Evolutionary conservation across 495 filamentous ascomycete species (phyloP).

Genomic region (Filosporella fistucella): DNA sequence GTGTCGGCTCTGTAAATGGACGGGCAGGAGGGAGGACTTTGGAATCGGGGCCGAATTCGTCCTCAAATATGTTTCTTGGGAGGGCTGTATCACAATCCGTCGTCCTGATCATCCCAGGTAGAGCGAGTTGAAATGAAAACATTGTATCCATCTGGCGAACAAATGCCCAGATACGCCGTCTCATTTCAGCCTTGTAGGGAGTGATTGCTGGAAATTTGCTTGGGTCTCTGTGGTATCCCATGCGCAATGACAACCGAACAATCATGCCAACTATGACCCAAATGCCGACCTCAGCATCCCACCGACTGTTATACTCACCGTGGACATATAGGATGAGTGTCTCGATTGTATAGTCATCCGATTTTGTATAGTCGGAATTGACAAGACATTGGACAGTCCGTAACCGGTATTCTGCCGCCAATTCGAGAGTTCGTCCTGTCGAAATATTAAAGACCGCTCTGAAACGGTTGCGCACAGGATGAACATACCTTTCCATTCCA

Average conservation of each 20-base stretch:
- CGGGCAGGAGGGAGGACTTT: slow-evolving; percentile 72
- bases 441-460: neutral
- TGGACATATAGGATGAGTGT: slow-evolving; percentile 81
- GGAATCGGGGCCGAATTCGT: slow-evolving; percentile 80
- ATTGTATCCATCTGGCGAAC: slow-evolving; percentile 77
- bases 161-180: slow-evolving; percentile 82
- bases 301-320: slow-evolving; percentile 71
- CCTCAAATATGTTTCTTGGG: slow-evolving; percentile 89
- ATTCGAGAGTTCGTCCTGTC: slow-evolving; percentile 60
- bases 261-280: slow-evolving; percentile 81
- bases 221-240: slow-evolving; percentile 93
- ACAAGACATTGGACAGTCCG: slow-evolving; percentile 85
- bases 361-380: slow-evolving; percentile 85
- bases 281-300: slow-evolving; percentile 75
- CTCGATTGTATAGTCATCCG: slow-evolving; percentile 82
- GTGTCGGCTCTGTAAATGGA: slow-evolving; percentile 73
- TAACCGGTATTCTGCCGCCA: slow-evolving; percentile 74
- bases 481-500: slow-evolving; percentile 60
- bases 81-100: slow-evolving; percentile 81
- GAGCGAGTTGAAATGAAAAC: slow-evolving; percentile 85
- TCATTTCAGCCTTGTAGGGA: slow-evolving; percentile 88
- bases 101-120: slow-evolving; percentile 83
- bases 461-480: neutral
- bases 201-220: slow-evolving; percentile 77
- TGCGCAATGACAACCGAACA: slow-evolving; percentile 81